Evolutionary conservation across 305 asterid species (phyloP), one percentile per base, ranked within the genome.

Genomic region (Rubia balearica): DNA sequence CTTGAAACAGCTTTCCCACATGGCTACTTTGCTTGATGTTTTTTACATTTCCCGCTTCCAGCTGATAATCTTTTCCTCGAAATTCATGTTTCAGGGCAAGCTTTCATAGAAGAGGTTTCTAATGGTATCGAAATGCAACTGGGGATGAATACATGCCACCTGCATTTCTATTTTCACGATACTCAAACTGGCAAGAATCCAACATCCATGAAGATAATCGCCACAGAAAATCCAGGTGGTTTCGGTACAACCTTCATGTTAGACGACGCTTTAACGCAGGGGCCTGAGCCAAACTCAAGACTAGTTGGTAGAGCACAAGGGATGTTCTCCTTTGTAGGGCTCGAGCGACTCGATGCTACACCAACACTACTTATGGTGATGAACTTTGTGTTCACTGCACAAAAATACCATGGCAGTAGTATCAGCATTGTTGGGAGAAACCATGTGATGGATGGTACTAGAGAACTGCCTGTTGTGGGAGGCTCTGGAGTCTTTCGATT

Each of bases 391-490:
- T 79, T 85, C 75, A 68, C 76, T 1, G 61, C 76, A 21, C 84
- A 85, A 77, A 46, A 48, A 63, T 79, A 73, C 71, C 74, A 81
- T 36, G 85, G 87, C 72, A 81, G 86, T 57, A 68, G 83, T 65
- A 45, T 85, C 0, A 79, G 87, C 73, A 74, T 83, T 79, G 60
- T 82, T 40, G 84, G 89, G 40, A 71, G 84, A 77, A 83, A 82
- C 68, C 88, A 75, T 36, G 84, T 82, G 61, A 0, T 72, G n/a
- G 86, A 84, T 42, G 69, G 62, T 8, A 77, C 61, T 12, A 76
- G 87, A 49, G 86, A 85, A 59, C 81, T 85, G 90, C 85, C 87
- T 0, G 78, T 85, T 1, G 81, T 81, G 21, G 84, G 83, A 8
- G 89, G 87, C 70, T 74, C 78, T 27, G 85, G 86, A 2, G 3